These are phyloP conservation scores for Amorphotheca resinae DNA, from an alignment of 495 filamentous ascomycete genomes.

Conservation along the genomic window DNA sequence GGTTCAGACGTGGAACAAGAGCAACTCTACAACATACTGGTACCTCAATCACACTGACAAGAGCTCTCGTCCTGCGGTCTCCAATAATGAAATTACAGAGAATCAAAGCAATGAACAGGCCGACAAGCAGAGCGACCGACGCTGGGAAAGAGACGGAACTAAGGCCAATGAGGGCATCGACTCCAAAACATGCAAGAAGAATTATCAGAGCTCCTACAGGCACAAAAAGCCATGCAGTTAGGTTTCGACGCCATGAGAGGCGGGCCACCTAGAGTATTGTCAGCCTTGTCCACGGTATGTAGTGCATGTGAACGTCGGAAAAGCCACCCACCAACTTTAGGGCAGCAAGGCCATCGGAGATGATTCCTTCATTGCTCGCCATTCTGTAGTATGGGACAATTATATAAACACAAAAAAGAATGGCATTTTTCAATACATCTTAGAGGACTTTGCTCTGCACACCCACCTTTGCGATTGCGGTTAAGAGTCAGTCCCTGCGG, in stretches of 20 bases:
- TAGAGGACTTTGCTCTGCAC: too few relatives aligned
- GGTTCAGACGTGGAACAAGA: too few relatives aligned
- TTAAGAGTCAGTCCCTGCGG: background rate
- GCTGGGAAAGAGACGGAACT: slow-evolving; percentile 39
- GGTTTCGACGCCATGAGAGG: slow-evolving; percentile 24
- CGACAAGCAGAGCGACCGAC: slow-evolving; percentile 37
- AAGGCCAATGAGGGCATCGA: slow-evolving; percentile 34
- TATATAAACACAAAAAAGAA: background rate
- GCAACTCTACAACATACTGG: slow-evolving; percentile 28
- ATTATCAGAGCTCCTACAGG: slow-evolving; percentile 34
- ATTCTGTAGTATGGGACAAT: slow-evolving; percentile 1
- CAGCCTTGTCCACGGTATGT: slow-evolving; percentile 5
- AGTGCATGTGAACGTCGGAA: background rate
- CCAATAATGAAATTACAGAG: slow-evolving; percentile 31
- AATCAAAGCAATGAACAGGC: slow-evolving; percentile 34
- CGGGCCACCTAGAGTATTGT: slow-evolving; percentile 12
- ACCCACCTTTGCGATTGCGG: too few relatives aligned
- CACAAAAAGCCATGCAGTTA: slow-evolving; percentile 36
- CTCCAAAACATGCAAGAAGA: slow-evolving; percentile 37
- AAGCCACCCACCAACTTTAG: slow-evolving; percentile 11
- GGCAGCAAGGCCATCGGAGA: slow-evolving; percentile 10
- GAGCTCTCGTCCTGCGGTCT: slow-evolving; percentile 28
- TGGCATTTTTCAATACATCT: too few relatives aligned
- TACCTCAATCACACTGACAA: slow-evolving; percentile 35
- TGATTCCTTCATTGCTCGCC: slow-evolving; percentile 3